Base-by-base conservation (phyloP, 768 basidiomycete species). In the Leucocoprinus sp. region DNA sequence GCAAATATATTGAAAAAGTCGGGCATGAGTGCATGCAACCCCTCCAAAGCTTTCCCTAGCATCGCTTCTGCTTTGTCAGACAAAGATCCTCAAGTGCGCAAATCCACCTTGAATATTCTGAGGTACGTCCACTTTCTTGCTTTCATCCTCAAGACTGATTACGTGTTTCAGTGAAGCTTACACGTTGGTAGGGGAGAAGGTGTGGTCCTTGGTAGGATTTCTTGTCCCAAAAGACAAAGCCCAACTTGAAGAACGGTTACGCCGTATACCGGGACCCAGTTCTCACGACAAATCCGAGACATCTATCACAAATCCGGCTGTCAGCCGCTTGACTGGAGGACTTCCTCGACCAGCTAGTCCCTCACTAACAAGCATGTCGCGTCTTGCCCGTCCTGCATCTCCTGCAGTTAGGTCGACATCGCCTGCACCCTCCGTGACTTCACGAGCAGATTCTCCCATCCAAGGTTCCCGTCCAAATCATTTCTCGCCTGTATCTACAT, bases 171-270 rank as follows among this genome's bases (percentile, higher is more conserved):
- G 92, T 46, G 87, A 93, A 60, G 84, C 74, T 2, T 95, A 92
- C 59, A 69, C 75, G 7, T 72, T 90, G 11, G 76, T 87, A 15
- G 93, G 93, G 15, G 92, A 95, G 55, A 84, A 80, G 54, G 77
- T 93, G 9, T 93, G 87, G 88, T 66, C 74, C 8, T 63, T 84
- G 8, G 85, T 92, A 35, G 89, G 89, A 1, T 54, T 71, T 7
- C 66, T 96, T 22, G 75, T 83, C 36, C 68, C 85, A 4, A 95
- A 95, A 61, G 92, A 93, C 57, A 92, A 87, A 57, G 91, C 90
- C 7, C 89, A 93, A 56, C 74, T 96, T 23, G 92, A 95, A 61
- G 93, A 93, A 57, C 77, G 90, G 6, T 65, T 96, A 22, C 82
- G 87, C 37, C 83, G 89, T 26, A 78, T 90, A n/a, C 69, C 81